phyloP scores from a whole-genome alignment of 2,329 filamentous ascomycete genomes.

The Fusarium brevicatenulatum region DNA sequence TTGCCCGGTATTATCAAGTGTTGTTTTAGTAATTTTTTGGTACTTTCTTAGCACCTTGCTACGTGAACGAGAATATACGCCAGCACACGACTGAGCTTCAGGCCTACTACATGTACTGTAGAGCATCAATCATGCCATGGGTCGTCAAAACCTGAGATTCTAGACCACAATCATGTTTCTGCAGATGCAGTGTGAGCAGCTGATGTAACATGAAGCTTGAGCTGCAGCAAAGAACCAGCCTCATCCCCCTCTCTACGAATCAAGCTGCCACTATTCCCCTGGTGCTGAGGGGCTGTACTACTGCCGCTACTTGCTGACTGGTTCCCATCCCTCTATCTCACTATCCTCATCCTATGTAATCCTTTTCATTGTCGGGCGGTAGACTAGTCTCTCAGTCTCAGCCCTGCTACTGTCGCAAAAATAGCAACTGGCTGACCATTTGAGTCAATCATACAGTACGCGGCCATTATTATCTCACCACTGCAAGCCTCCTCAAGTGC shows the following conservation, averaged over 20 bases:
- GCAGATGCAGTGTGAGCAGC: background rate
- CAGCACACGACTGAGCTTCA: background rate
- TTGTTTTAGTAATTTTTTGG: background rate
- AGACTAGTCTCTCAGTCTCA: background rate
- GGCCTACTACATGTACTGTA: background rate
- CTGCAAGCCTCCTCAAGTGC: conserved; percentile 9
- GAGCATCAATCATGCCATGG: background rate
- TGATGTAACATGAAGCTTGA: conserved; percentile 14
- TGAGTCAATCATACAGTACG: conserved; percentile 2
- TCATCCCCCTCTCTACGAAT: conserved; percentile 3
- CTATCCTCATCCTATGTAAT: background rate
- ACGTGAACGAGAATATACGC: background rate
- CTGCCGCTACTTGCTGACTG: background rate
- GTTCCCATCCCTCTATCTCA: background rate
- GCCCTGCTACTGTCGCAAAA: conserved; percentile 34
- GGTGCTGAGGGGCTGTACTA: conserved; percentile 6
- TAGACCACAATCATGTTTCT: background rate
- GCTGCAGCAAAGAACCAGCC: conserved; percentile 12
- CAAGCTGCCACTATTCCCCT: background rate
- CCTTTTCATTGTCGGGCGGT: background rate
- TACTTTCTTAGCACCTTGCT: background rate
- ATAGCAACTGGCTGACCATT: conserved; percentile 33
- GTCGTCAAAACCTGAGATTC: background rate
- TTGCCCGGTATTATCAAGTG: background rate
- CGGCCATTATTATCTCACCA: conserved; percentile 20